Conservation (phyloP, 176 grass and related monocot species). For the Typha latifolia region DNA sequence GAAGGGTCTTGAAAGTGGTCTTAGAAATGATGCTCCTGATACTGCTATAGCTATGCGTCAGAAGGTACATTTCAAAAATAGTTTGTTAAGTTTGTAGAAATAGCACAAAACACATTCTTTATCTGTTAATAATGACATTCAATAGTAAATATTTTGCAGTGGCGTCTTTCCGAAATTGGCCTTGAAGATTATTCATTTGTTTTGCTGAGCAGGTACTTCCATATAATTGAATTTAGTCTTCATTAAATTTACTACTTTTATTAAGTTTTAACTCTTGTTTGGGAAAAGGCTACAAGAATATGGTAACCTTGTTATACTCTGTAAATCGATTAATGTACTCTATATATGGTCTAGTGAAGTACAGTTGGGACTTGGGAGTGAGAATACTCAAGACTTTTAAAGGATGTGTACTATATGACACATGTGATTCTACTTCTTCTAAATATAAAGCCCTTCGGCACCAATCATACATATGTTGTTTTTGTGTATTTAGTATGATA, state of each 20-base stretch:
- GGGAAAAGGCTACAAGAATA: too few relatives aligned
- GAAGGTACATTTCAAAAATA: conserved; percentile 45
- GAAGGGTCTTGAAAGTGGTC: conserved; percentile 89
- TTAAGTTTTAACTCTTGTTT: too few relatives aligned
- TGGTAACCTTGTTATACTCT: too few relatives aligned
- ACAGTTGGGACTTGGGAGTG: too few relatives aligned
- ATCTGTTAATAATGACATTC: conserved; percentile 26
- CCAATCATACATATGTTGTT: too few relatives aligned
- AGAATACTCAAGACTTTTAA: too few relatives aligned
- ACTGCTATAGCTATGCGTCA: conserved; percentile 87
- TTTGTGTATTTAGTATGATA: too few relatives aligned
- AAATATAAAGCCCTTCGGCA: too few relatives aligned
- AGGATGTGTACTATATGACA: too few relatives aligned
- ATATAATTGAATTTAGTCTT: conserved; percentile 13
- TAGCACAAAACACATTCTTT: conserved; percentile 13
- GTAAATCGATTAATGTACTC: too few relatives aligned
- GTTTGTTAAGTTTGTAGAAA: conserved; percentile 5
- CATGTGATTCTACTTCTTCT: too few relatives aligned
- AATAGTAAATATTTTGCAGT: conserved; percentile 42
- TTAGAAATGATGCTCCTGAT: conserved; percentile 95
- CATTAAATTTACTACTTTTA: not conserved
- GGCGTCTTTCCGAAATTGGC: conserved; percentile 93
- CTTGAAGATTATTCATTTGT: conserved; percentile 97
- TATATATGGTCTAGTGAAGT: too few relatives aligned
- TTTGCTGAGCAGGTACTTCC: conserved; percentile 65